These are phyloP conservation scores for Alternaria burnsii DNA, from an alignment of 2,329 filamentous ascomycete genomes.

Conservation along the genomic window DNA sequence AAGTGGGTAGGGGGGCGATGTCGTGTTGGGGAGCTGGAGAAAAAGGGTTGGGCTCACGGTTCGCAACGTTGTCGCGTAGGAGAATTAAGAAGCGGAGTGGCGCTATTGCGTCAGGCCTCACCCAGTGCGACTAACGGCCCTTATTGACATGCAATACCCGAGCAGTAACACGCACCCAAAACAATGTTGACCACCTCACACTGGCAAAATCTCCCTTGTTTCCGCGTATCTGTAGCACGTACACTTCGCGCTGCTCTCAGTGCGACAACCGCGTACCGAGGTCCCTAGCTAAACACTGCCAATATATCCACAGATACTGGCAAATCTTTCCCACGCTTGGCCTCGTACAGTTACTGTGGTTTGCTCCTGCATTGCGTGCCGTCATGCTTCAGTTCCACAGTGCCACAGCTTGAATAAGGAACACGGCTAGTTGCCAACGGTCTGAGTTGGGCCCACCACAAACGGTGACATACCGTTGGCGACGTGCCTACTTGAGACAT, in stretches of 20 bases:
- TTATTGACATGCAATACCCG: neutral
- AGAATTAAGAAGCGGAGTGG: constrained; percentile 2
- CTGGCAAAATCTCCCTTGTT: neutral
- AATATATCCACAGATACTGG: neutral
- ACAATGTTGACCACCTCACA: neutral
- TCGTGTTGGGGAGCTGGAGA: constrained; percentile 1
- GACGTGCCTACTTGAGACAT: neutral
- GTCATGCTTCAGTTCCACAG: neutral
- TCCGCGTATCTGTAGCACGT: neutral
- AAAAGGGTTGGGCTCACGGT: constrained; percentile 1
- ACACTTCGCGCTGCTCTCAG: neutral
- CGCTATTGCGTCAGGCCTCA: constrained; percentile 9
- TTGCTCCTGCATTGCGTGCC: neutral
- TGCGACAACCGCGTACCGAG: neutral
- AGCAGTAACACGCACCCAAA: too few relatives aligned
- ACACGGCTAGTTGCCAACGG: neutral
- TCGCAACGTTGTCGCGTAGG: constrained; percentile 7
- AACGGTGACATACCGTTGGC: neutral
- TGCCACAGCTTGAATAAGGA: neutral
- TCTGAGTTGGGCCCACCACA: neutral
- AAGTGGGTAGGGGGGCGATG: neutral
- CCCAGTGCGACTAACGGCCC: constrained; percentile 1
- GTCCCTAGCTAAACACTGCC: neutral
- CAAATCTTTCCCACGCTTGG: constrained; percentile 1
- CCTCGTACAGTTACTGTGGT: neutral